phyloP scores from a whole-genome alignment of 2,329 filamentous ascomycete species.

The Aspergillus sp. region DNA sequence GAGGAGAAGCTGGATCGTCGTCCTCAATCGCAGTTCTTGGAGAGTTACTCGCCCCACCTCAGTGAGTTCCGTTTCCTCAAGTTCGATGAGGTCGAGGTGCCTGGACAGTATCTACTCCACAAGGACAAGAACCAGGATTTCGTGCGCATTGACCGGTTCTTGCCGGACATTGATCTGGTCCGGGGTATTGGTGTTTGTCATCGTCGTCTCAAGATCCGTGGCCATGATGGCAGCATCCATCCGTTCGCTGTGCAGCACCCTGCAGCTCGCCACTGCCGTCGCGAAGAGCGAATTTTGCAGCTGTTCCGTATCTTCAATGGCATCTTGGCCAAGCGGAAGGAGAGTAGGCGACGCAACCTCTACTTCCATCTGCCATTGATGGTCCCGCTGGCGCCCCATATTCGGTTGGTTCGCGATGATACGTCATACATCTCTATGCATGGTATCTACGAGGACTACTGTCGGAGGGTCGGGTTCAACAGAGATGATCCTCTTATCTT shows the following conservation, averaged over 20 bases:
- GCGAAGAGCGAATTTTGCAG: conserved; percentile 93
- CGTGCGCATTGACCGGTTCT: conserved; percentile 92
- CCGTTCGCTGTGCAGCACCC: conserved; percentile 96
- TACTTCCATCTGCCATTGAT: conserved; percentile 96
- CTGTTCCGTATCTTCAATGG: conserved; percentile 98
- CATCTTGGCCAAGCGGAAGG: conserved; percentile 86
- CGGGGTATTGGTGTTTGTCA: conserved; percentile 89
- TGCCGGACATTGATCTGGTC: conserved; percentile 91
- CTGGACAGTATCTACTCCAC: conserved; percentile 93
- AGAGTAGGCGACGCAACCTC: conserved; percentile 86
- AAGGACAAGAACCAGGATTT: conserved; percentile 99
- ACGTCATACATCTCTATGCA: conserved; percentile 91
- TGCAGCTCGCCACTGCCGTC: conserved; percentile 83
- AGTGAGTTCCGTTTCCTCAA: conserved; percentile 97
- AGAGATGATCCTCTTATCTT: conserved; percentile 96
- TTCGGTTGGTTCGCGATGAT: conserved; percentile 94
- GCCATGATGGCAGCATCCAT: conserved; percentile 96
- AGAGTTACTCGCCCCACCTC: conserved; percentile 83
- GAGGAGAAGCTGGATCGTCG: conserved; percentile 95
- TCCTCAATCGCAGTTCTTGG: conserved; percentile 69
- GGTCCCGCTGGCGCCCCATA: conserved; percentile 91
- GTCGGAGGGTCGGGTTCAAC: conserved; percentile 77
- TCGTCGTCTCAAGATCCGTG: conserved; percentile 89
- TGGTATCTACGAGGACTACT: conserved; percentile 94
- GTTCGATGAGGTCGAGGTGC: conserved; percentile 97